Percentiles rank a stretch among this genome's conserved stretches.
phyloP scores from a whole-genome alignment of 2,329 filamentous ascomycete species.

The Pestalotiopsis sp. region DNA sequence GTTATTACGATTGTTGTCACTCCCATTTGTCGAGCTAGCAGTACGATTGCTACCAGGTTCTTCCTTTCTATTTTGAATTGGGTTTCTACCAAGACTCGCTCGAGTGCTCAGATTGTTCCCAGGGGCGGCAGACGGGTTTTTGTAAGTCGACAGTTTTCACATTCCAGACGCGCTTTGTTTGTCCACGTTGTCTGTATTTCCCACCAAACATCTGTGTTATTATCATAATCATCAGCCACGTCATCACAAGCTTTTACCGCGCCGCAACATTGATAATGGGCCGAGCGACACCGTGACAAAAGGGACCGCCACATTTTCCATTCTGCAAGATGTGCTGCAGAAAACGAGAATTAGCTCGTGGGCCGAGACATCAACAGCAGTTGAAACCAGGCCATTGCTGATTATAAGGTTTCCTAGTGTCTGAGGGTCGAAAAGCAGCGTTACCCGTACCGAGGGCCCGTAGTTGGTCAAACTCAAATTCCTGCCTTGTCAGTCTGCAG shows the following conservation, averaged over 20 bases:
- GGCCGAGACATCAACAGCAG: conserved; percentile 4
- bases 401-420: conserved; percentile 11
- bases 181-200: neutral
- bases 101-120: neutral
- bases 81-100: neutral
- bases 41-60: neutral
- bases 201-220: too few species aligned
- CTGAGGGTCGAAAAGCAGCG: conserved; percentile 5
- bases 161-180: neutral
- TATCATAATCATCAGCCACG: neutral
- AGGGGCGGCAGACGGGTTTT: neutral
- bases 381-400: conserved; percentile 11
- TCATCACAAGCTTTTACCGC: neutral
- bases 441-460: conserved; percentile 9
- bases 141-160: neutral
- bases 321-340: neutral
- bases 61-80: neutral
- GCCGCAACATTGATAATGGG: neutral
- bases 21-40: neutral
- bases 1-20: neutral
- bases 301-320: neutral
- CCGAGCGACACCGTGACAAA: neutral
- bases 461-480: conserved; percentile 6
- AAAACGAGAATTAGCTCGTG: conserved; percentile 4
- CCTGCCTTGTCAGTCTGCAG: conserved; percentile 5